These are phyloP conservation scores for Cyberlindnera xishuangbannaensis DNA, from an alignment of 805 yeast species.

Conservation along the genomic window DNA sequence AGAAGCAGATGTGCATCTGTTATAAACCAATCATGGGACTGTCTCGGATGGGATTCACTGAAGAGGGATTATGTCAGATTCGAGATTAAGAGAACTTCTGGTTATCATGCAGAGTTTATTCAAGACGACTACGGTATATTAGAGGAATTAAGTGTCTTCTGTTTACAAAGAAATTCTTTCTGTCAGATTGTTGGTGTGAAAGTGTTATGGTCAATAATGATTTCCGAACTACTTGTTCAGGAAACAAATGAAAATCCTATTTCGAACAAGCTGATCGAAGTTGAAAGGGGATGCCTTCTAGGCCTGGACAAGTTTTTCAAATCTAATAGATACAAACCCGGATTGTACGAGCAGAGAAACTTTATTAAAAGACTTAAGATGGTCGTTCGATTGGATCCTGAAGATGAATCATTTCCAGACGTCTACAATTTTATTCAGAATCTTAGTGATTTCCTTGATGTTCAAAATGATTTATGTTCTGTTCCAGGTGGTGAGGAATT, in stretches of 20 bases:
- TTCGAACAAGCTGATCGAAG: constrained; percentile 47
- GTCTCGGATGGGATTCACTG: constrained; percentile 57
- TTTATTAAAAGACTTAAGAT: constrained; percentile 46
- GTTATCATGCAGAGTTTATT: constrained; percentile 63
- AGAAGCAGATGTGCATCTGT: constrained; percentile 53
- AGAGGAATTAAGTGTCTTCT: constrained; percentile 58
- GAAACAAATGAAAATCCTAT: constrained; percentile 52
- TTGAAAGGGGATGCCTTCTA: constrained; percentile 57
- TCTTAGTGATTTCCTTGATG: constrained; percentile 55
- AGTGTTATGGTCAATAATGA: constrained; percentile 64
- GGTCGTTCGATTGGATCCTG: constrained; percentile 49
- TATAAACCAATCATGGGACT: constrained; percentile 64
- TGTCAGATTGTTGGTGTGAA: constrained; percentile 61
- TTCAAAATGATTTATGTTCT: constrained; percentile 58
- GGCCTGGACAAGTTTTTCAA: constrained; percentile 63
- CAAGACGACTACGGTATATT: constrained; percentile 53
- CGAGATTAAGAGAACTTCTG: constrained; percentile 57
- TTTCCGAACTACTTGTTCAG: constrained; percentile 57
- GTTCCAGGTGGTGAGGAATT: constrained; percentile 81
- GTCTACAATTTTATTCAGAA: constrained; percentile 47
- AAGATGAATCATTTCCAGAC: constrained; percentile 54
- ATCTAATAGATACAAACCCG: constrained; percentile 52
- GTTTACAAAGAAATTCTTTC: constrained; percentile 57
- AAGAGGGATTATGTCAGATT: constrained; percentile 51
- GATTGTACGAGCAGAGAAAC: constrained; percentile 43